Evolutionary conservation across 2,329 filamentous ascomycete species (phyloP), one percentile per base, ranked within the genome.

Genomic region (Pyricularia grisea): DNA sequence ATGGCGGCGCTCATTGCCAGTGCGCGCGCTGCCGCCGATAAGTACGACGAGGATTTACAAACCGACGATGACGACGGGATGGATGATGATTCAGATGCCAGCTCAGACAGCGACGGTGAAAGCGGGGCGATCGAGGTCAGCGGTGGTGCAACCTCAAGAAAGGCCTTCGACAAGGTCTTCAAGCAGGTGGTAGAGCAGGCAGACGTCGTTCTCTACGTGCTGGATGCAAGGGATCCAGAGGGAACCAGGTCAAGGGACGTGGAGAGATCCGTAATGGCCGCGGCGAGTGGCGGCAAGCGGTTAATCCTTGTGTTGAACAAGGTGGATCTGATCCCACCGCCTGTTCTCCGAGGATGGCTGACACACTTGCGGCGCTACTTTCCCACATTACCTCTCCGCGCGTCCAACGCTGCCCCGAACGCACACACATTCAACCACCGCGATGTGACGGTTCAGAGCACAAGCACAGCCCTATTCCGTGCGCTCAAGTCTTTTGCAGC

Each of bases 241-340:
- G 92, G 93, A 70, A 97, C 94, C 33, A 87, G 94, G 72, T 97
- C 94, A 55, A 91, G 90, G 77, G 93, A 97, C 73, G 91, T 97
- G 31, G 94, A 97, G 83, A 90, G 92, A 71, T 90, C 91, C 80
- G 89, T 97, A 78, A 94, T 96, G 91, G 90, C 93, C n/a, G 90
- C 92, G 11, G 71, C 68, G 36, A 68, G 86, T 31, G 92, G 91
- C 69, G 90, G 90, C 73, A 97, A 97, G 83, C 87, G 94, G 68
- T 85, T 97, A 70, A 97, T 97, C 70, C 88, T 97, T 70, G 88
- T 97, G 70, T 84, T 97, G 73, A 97, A 97, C 89, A 97, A 97
- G 87, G 94, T 97, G 77, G 94, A 97, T 78, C 86, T 97, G 69
- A 87, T 97, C 65, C 94, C 94, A 2, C 88, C 92, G 27, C 85